Conservation (phyloP, 306 rosid species). For the Calophaca sinica region DNA sequence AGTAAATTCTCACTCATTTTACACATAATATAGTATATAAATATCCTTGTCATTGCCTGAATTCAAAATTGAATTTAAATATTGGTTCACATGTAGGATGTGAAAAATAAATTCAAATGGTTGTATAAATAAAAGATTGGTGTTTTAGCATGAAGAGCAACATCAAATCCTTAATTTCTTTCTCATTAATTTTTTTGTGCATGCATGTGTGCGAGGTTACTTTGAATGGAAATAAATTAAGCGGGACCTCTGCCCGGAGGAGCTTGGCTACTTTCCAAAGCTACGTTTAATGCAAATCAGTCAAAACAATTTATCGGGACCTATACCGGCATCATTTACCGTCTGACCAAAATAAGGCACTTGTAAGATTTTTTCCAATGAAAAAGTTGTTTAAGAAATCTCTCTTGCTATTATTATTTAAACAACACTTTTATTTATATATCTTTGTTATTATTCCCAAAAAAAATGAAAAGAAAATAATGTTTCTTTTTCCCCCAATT, state of each 20-base stretch:
- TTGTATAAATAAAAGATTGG: background rate
- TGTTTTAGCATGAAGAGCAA: slow-evolving; percentile 6
- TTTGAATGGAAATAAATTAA: slow-evolving; percentile 80
- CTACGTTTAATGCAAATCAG: slow-evolving; percentile 77
- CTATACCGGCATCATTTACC: slow-evolving; percentile 76
- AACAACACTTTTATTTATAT: slow-evolving; percentile 29
- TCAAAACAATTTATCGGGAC: slow-evolving; percentile 73
- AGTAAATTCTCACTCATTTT: slow-evolving; percentile 12
- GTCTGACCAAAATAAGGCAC: slow-evolving; percentile 67
- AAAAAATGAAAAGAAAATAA: slow-evolving; percentile 33
- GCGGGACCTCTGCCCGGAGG: slow-evolving; percentile 81
- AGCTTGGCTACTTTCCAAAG: slow-evolving; percentile 78
- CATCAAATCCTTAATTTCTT: background rate
- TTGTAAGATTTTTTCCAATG: slow-evolving; percentile 70
- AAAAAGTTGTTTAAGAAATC: slow-evolving; percentile 25
- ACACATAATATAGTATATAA: slow-evolving; percentile 9
- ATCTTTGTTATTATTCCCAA: slow-evolving; percentile 16
- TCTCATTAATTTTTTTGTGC: slow-evolving; percentile 16
- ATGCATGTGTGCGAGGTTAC: slow-evolving; percentile 59
- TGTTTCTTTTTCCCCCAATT: slow-evolving; percentile 6
- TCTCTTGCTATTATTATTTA: slow-evolving; percentile 8
- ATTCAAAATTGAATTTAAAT: slow-evolving; percentile 24
- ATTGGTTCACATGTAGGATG: background rate
- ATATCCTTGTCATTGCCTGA: slow-evolving; percentile 26
- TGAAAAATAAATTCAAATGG: background rate